phyloP scores from a whole-genome alignment of 164 flowering plant species.

The Chloranthus sessilifolius region DNA sequence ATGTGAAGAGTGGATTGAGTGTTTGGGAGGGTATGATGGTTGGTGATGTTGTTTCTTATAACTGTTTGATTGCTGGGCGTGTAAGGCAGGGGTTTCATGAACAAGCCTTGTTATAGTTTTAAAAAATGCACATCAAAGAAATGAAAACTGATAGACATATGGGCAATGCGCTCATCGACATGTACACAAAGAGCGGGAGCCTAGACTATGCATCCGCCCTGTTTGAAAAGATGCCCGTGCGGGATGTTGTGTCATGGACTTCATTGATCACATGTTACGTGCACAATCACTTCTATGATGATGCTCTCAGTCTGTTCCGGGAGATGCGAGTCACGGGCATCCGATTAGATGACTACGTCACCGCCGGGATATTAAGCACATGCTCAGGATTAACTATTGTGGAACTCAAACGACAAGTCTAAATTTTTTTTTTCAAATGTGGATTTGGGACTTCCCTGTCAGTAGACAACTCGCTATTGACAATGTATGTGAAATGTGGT shows the following conservation, averaged over 20 bases:
- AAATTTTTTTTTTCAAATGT: conserved; percentile 43
- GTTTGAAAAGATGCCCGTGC: conserved; percentile 45
- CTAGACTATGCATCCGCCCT: conserved; percentile 40
- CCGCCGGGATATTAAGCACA: conserved; percentile 58
- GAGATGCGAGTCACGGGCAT: conserved; percentile 48
- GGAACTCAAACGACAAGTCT: conserved; percentile 69
- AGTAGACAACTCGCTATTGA: conserved; percentile 62
- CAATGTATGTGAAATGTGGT: conserved; percentile 83
- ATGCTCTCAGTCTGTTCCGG: conserved; percentile 46
- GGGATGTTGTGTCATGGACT: conserved; percentile 88
- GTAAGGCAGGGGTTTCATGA: conserved; percentile 52
- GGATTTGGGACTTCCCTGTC: conserved; percentile 49
- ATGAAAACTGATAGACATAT: conserved; percentile 57
- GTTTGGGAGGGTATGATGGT: conserved; percentile 40
- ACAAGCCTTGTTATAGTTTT: conserved; percentile 57
- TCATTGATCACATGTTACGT: conserved; percentile 70
- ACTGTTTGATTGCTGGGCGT: conserved; percentile 71
- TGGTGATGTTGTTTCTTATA: conserved; percentile 76
- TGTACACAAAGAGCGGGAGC: conserved; percentile 67
- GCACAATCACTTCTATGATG: conserved; percentile 47
- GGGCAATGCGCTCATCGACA: conserved; percentile 74
- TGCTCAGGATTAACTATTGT: conserved; percentile 63
- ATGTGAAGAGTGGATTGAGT: conserved; percentile 42
- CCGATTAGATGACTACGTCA: conserved; percentile 49
- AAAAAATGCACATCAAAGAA: conserved; percentile 44